phyloP scores from a whole-genome alignment of 2,329 filamentous ascomycete genomes.

The Gaeumannomyces sp. region DNA sequence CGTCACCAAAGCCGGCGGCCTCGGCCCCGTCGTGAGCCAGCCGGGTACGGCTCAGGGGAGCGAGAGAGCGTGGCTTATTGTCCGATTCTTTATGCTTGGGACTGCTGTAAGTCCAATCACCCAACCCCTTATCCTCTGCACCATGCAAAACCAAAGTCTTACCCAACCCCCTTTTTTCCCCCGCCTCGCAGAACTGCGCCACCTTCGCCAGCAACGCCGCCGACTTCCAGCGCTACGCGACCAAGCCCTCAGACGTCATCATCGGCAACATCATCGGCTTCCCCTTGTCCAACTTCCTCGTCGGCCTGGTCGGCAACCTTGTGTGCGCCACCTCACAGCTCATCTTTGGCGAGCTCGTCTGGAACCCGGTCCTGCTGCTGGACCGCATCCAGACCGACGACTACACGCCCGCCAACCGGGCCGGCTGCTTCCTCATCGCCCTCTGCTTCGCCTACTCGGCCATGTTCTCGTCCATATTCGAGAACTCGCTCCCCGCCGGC shows the following conservation, averaged over 20 bases:
- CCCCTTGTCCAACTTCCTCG: slow-evolving; percentile 31
- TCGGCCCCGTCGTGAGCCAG: slow-evolving; percentile 20
- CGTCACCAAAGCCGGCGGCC: slow-evolving; percentile 10
- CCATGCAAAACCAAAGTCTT: too few relatives aligned
- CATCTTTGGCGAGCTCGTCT: slow-evolving; percentile 14
- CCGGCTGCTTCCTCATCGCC: slow-evolving; percentile 13
- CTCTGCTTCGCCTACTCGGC: slow-evolving; percentile 11
- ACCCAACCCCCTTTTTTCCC: background rate
- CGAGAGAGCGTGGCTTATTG: slow-evolving; percentile 29
- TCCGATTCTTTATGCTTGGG: slow-evolving; percentile 30
- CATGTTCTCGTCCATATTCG: slow-evolving; percentile 12
- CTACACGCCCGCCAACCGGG: slow-evolving; percentile 10
- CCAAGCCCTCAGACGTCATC: slow-evolving; percentile 32
- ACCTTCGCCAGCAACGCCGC: slow-evolving; percentile 35
- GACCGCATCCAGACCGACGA: slow-evolving; percentile 9
- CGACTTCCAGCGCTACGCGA: slow-evolving; percentile 37
- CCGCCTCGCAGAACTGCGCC: slow-evolving; percentile 20
- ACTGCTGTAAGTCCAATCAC: slow-evolving; percentile 15
- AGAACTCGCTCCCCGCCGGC: slow-evolving; percentile 20
- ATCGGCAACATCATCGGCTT: slow-evolving; percentile 34
- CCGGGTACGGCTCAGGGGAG: slow-evolving; percentile 25
- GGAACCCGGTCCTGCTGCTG: slow-evolving; percentile 13
- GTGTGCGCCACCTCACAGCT: slow-evolving; percentile 11
- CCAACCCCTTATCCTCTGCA: too few relatives aligned
- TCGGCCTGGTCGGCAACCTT: slow-evolving; percentile 30